phyloP scores from a whole-genome alignment of 2,329 filamentous ascomycete species.

The Akanthomyces muscarius region DNA sequence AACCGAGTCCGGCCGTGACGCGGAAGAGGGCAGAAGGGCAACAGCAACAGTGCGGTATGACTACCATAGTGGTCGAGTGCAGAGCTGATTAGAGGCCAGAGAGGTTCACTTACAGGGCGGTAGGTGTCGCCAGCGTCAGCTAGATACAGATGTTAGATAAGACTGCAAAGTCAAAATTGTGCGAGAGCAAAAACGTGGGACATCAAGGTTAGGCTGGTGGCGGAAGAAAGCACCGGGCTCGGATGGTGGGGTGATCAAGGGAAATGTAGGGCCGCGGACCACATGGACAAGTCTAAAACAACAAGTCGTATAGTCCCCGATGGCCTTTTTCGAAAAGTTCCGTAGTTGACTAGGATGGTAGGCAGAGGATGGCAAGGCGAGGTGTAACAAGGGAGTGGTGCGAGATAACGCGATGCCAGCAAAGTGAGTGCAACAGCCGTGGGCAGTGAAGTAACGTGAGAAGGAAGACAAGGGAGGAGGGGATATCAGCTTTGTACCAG shows the following conservation, averaged over 20 bases:
- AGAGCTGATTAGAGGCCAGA: constrained; percentile 13
- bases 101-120: constrained; percentile 49
- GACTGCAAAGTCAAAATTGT: constrained; percentile 3
- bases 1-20: not conserved
- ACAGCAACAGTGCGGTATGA: not conserved
- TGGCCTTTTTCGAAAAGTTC: not conserved
- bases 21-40: not conserved
- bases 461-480: constrained; percentile 1
- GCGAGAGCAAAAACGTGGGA: constrained; percentile 19
- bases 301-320: not conserved
- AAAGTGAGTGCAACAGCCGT: not conserved
- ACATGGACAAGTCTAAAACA: not conserved
- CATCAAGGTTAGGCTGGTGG: constrained; percentile 20
- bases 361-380: not conserved
- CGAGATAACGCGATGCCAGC: not conserved
- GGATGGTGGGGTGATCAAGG: constrained; percentile 12
- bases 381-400: not conserved
- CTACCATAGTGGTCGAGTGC: not conserved
- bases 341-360: not conserved
- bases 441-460: constrained; percentile 2
- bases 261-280: constrained; percentile 7
- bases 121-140: constrained; percentile 59
- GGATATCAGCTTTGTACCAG: constrained; percentile 12
- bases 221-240: constrained; percentile 21
- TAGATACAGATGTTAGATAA: constrained; percentile 43